These are phyloP conservation scores for Leptographium flavum DNA, from an alignment of 2,329 filamentous ascomycete genomes.

Conservation along the genomic window DNA sequence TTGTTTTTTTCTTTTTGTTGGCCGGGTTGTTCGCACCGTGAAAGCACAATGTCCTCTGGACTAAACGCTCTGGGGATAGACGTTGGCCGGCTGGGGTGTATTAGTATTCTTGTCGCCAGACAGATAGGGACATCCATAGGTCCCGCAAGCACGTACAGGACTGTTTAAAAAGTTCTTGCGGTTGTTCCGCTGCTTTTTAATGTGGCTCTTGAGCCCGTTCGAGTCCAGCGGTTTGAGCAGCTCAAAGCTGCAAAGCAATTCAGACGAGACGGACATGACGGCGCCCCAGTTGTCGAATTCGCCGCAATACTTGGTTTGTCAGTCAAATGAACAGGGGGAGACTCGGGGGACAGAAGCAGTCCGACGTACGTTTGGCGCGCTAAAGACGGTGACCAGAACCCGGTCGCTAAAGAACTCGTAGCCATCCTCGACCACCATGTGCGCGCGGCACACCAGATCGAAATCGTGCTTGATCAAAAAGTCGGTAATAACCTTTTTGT, in stretches of 20 bases:
- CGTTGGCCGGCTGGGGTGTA: slow-evolving; percentile 31
- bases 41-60: neutral
- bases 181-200: slow-evolving; percentile 95
- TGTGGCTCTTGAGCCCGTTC: slow-evolving; percentile 91
- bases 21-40: too few relatives aligned
- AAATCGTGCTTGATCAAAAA: slow-evolving; percentile 93
- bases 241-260: slow-evolving; percentile 93
- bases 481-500: slow-evolving; percentile 94
- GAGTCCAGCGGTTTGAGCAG: slow-evolving; percentile 92
- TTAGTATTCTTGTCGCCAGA: neutral
- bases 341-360: neutral
- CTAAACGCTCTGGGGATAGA: slow-evolving; percentile 42
- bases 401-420: slow-evolving; percentile 98
- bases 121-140: neutral
- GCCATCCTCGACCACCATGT: slow-evolving; percentile 98
- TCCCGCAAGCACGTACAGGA: slow-evolving; percentile 52
- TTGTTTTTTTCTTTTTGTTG: neutral
- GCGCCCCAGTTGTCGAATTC: slow-evolving; percentile 99
- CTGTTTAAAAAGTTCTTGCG: slow-evolving; percentile 91
- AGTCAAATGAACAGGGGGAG: neutral
- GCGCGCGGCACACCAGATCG: slow-evolving; percentile 88
- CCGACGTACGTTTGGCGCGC: slow-evolving; percentile 80
- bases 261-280: slow-evolving; percentile 92
- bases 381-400: slow-evolving; percentile 92
- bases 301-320: slow-evolving; percentile 63